A percentile compares a stretch with the other conserved stretches of the same genome.
phyloP scores from a whole-genome alignment of 148 eudicot genomes.

The Persicaria maculosa region DNA sequence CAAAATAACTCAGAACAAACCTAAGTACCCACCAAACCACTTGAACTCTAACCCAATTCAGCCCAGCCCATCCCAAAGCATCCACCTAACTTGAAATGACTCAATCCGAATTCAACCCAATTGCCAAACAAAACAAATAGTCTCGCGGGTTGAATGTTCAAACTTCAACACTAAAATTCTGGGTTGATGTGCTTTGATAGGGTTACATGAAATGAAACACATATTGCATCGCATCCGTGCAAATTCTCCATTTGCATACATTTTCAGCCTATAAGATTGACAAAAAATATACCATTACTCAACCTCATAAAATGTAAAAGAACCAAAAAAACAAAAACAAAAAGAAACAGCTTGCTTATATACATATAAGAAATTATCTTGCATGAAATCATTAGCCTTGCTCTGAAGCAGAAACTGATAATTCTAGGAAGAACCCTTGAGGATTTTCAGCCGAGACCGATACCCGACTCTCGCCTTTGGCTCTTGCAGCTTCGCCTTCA shows the following conservation, averaged over 20 bases:
- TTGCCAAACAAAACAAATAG: too few species aligned
- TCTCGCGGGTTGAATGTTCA: too few species aligned
- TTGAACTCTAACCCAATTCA: too few species aligned
- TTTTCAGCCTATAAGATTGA: conserved; percentile 4
- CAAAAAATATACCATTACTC: background rate
- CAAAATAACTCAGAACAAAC: too few species aligned
- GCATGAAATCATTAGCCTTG: background rate
- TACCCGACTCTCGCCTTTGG: conserved; percentile 60
- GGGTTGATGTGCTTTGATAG: too few species aligned
- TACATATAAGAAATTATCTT: background rate
- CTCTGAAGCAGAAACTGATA: background rate
- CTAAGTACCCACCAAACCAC: too few species aligned
- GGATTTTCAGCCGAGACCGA: conserved; percentile 63
- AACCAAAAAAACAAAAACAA: background rate
- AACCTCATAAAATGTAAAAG: conserved; percentile 1
- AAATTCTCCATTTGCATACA: background rate
- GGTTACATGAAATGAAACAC: background rate
- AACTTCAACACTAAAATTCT: too few species aligned
- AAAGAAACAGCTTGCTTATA: background rate
- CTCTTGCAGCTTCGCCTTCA: conserved; percentile 78
- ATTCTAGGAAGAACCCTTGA: conserved; percentile 32
- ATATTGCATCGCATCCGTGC: background rate
- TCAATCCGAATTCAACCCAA: too few species aligned
- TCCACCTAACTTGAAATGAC: too few species aligned
- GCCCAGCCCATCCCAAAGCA: too few species aligned